phyloP scores from a whole-genome alignment of 75 land plant species.

The Cryptomeria japonica region DNA sequence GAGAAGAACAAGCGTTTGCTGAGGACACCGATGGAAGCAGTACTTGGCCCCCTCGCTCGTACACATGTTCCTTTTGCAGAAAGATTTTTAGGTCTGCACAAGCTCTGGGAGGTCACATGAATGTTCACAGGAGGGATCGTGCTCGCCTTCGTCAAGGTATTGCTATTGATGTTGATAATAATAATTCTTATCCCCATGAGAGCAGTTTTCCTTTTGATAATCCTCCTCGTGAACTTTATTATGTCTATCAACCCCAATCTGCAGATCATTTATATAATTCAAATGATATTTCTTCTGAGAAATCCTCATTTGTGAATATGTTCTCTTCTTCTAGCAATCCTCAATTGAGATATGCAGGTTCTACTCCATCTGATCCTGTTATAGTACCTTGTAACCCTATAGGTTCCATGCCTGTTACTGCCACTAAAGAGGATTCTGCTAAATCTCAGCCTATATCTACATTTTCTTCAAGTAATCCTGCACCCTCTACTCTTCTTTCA shows the following conservation, averaged over 20 bases:
- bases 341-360: background rate
- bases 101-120: constrained; percentile 90
- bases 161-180: background rate
- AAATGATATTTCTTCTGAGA: background rate
- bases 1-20: constrained; percentile 67
- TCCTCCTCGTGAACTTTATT: background rate
- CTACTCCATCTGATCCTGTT: background rate
- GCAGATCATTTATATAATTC: background rate
- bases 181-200: background rate
- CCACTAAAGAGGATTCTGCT: background rate
- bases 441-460: background rate
- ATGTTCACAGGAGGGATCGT: constrained; percentile 71
- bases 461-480: background rate
- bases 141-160: constrained; percentile 52
- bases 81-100: constrained; percentile 83
- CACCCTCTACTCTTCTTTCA: background rate
- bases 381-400: background rate
- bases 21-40: constrained; percentile 44
- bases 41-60: constrained; percentile 66
- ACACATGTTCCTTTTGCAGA: constrained; percentile 73
- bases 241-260: background rate
- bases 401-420: background rate
- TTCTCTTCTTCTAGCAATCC: background rate
- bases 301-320: background rate
- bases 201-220: background rate